phyloP scores from a whole-genome alignment of 2,329 filamentous ascomycete species.

The Penicillium sp. region DNA sequence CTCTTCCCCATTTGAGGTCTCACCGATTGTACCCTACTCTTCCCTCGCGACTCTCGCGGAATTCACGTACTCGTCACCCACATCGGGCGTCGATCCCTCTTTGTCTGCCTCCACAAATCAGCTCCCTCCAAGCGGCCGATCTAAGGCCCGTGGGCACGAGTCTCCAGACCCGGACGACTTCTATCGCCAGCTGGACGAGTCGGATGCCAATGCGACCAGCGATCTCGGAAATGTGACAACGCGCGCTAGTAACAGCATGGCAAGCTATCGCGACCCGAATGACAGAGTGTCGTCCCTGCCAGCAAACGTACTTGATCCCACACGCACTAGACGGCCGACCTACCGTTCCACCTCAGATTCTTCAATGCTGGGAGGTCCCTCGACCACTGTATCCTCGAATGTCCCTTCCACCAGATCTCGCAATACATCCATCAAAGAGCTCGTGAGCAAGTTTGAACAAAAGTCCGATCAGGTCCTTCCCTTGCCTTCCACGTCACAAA shows the following conservation, averaged over 20 bases:
- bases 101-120: conserved; percentile 17
- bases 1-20: conserved; percentile 25
- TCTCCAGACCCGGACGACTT: conserved; percentile 52
- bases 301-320: conserved; percentile 23
- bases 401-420: conserved; percentile 31
- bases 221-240: conserved; percentile 17
- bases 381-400: conserved; percentile 13
- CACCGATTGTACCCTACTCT: conserved; percentile 27
- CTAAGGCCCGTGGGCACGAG: conserved; percentile 14
- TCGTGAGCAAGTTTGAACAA: conserved; percentile 76
- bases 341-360: conserved; percentile 36
- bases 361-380: conserved; percentile 19
- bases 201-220: conserved; percentile 27
- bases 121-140: conserved; percentile 18
- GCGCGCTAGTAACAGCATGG: conserved; percentile 20
- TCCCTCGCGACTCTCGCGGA: conserved; percentile 18
- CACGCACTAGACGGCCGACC: conserved; percentile 23
- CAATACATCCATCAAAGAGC: conserved; percentile 73
- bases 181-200: conserved; percentile 47
- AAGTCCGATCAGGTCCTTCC: conserved; percentile 49
- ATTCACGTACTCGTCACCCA: conserved; percentile 28
- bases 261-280: conserved; percentile 15
- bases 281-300: conserved; percentile 27
- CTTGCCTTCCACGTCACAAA: conserved; percentile 35
- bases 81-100: conserved; percentile 19